A percentile compares a stretch with the other conserved stretches of the same genome.
These are phyloP conservation scores for Termitomyces sp. DNA, from an alignment of 1,284 basidiomycete species.

Conservation along the genomic window DNA sequence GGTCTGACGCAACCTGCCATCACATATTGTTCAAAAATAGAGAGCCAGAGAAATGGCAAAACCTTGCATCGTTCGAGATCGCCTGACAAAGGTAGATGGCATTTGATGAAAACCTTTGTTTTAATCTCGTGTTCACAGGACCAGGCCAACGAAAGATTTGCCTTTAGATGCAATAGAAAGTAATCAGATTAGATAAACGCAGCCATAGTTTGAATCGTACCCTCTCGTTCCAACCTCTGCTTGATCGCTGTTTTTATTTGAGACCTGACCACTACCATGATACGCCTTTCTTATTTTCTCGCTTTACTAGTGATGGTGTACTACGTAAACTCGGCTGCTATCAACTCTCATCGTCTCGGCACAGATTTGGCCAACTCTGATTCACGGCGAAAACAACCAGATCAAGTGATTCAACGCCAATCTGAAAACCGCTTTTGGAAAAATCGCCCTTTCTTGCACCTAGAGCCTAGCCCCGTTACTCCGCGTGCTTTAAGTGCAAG, in stretches of 20 bases:
- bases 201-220: too few species aligned
- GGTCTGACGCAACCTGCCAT: not conserved
- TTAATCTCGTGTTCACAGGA: too few species aligned
- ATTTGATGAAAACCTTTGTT: not conserved
- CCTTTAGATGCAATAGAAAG: not conserved
- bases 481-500: constrained; percentile 6
- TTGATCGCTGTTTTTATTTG: not conserved
- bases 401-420: not conserved
- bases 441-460: constrained; percentile 3
- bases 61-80: not conserved
- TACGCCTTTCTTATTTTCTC: not conserved
- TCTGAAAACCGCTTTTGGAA: constrained; percentile 5
- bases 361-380: not conserved
- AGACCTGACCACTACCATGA: not conserved
- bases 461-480: not conserved
- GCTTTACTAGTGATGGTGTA: not conserved
- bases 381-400: not conserved
- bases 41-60: not conserved
- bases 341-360: constrained; percentile 6
- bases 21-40: not conserved
- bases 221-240: not conserved
- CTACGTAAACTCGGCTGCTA: constrained; percentile 7
- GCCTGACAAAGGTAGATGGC: not conserved
- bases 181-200: not conserved
- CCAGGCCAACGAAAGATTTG: too few species aligned